A percentile compares a stretch with the other conserved stretches of the same genome.
These are phyloP conservation scores for apple (Malus domestica) DNA, from an alignment of 306 rosid species.

Conservation along the genomic window DNA sequence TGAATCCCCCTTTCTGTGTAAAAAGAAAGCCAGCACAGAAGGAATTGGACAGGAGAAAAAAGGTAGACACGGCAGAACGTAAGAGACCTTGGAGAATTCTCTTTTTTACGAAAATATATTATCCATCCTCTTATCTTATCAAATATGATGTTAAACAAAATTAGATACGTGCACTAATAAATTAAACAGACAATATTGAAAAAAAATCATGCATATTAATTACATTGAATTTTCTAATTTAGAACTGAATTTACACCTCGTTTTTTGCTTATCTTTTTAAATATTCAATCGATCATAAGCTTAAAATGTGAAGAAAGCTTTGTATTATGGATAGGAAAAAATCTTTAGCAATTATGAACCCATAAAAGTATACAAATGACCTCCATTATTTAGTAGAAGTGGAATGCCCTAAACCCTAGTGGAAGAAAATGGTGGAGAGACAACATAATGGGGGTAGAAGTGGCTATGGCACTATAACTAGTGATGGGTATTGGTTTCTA, in stretches of 20 bases:
- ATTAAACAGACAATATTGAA: neutral
- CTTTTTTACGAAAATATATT: neutral
- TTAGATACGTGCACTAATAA: neutral
- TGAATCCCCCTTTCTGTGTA: neutral
- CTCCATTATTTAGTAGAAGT: neutral
- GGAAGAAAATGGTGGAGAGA: neutral
- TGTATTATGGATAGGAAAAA: neutral
- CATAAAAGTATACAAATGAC: neutral
- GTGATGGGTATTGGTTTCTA: neutral
- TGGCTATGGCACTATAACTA: neutral
- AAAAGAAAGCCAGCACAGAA: neutral
- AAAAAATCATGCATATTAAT: too few species aligned
- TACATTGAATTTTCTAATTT: neutral
- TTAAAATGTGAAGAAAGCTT: neutral
- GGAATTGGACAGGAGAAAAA: neutral
- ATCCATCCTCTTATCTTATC: neutral
- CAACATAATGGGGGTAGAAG: neutral
- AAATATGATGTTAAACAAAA: too few species aligned
- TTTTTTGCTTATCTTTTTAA: neutral
- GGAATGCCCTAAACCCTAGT: neutral
- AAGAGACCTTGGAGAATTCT: neutral
- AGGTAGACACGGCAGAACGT: neutral
- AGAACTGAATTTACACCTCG: neutral
- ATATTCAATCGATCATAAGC: neutral
- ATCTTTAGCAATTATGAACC: neutral